Percentiles rank a stretch among this genome's conserved stretches.
These are phyloP conservation scores for Murraya koenigii DNA, from an alignment of 345 rosid species.

Conservation along the genomic window DNA sequence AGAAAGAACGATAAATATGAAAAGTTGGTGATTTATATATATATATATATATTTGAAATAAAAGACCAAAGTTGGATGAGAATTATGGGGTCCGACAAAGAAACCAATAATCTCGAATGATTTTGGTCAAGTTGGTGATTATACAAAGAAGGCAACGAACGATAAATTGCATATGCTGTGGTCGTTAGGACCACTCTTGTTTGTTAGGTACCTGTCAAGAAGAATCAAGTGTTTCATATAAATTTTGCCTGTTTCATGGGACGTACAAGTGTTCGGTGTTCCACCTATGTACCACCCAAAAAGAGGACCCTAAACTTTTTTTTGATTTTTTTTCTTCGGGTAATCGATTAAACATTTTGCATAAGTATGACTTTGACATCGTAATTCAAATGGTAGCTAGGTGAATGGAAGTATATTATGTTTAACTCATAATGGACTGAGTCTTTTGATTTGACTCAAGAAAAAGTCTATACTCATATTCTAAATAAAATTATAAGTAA, in stretches of 20 bases:
- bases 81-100: conserved; percentile 21
- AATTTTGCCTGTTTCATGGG: neutral
- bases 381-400: too few relatives aligned
- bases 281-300: neutral
- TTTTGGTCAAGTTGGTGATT: conserved; percentile 7
- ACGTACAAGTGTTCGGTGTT: conserved; percentile 15
- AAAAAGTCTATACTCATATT: too few relatives aligned
- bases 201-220: conserved; percentile 27
- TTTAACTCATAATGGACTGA: too few relatives aligned
- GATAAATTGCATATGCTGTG: neutral
- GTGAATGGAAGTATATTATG: too few relatives aligned
- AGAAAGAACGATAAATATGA: neutral
- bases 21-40: neutral
- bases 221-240: conserved; percentile 23
- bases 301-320: neutral
- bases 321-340: too few relatives aligned
- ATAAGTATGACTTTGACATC: too few relatives aligned
- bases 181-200: conserved; percentile 20
- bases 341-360: too few relatives aligned
- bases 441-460: too few relatives aligned
- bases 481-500: too few relatives aligned
- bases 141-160: neutral
- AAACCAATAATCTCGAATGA: conserved; percentile 21
- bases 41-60: too few relatives aligned
- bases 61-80: neutral